Percentiles rank a stretch among this genome's conserved stretches.
Evolutionary conservation across 176 grass and related monocot genomes (phyloP).

Genomic region (Carex scoparia): DNA sequence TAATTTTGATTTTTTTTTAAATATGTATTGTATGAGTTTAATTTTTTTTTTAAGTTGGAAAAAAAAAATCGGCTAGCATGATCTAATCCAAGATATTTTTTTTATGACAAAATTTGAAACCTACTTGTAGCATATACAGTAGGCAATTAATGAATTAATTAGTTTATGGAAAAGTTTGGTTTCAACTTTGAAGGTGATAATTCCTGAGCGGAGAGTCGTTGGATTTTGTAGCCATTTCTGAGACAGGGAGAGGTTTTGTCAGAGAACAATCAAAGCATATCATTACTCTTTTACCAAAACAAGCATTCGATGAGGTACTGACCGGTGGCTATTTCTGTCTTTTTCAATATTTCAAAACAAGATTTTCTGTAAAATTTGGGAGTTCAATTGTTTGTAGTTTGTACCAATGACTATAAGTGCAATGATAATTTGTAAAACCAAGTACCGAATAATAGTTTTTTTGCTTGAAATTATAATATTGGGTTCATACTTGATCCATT

Average conservation of each 20-base stretch:
- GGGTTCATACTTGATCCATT: background rate
- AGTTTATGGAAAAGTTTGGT: background rate
- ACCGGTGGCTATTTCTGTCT: conserved; percentile 1
- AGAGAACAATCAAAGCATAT: conserved; percentile 30
- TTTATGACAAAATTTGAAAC: background rate
- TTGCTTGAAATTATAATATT: background rate
- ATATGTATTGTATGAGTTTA: no score
- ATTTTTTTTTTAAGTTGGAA: no score
- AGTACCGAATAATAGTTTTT: background rate
- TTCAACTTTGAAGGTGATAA: background rate
- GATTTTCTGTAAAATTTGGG: background rate
- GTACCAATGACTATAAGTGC: background rate
- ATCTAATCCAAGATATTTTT: no score
- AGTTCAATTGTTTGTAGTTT: background rate
- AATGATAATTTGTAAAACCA: background rate
- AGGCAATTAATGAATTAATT: background rate
- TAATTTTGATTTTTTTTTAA: no score
- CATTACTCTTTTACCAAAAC: conserved; percentile 26
- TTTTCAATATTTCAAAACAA: background rate
- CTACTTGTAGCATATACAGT: background rate
- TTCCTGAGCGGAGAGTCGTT: background rate
- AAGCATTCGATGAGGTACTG: background rate
- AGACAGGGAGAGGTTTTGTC: background rate
- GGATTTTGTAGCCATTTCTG: conserved; percentile 25
- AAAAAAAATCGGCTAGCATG: no score